Percentiles rank a stretch among this genome's conserved stretches.
These are phyloP conservation scores for Gloeophyllum trabeum DNA, from an alignment of 768 basidiomycete genomes.

Conservation along the genomic window DNA sequence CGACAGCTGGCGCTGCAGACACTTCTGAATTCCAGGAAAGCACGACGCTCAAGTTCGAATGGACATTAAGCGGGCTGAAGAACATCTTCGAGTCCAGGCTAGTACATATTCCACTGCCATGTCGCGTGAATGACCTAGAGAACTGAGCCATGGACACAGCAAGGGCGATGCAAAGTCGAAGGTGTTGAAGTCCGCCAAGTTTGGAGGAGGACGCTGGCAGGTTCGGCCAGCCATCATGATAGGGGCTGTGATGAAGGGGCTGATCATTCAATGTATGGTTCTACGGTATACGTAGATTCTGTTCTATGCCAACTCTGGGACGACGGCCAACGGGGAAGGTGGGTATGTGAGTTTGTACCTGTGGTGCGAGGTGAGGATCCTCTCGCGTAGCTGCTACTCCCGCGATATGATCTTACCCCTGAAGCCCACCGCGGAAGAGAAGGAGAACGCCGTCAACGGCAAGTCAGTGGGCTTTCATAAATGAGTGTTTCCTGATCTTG, in stretches of 20 bases:
- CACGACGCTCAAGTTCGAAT: constrained; percentile 56
- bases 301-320: constrained; percentile 78
- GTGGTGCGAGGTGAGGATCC: constrained; percentile 58
- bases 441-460: constrained; percentile 49
- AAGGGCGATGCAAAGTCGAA: constrained; percentile 74
- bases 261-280: neutral
- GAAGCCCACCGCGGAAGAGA: constrained; percentile 72
- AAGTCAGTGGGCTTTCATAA: constrained; percentile 32
- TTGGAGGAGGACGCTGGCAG: constrained; percentile 73
- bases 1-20: constrained; percentile 23
- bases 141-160: constrained; percentile 15
- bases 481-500: neutral
- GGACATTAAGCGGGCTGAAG: constrained; percentile 65
- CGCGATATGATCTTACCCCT: neutral
- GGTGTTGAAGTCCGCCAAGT: constrained; percentile 63
- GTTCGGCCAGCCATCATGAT: constrained; percentile 28
- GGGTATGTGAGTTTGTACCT: constrained; percentile 69
- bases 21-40: constrained; percentile 35
- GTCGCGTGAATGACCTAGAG: neutral
- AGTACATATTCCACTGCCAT: constrained; percentile 11
- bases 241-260: no score
- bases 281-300: no score
- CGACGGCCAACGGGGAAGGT: constrained; percentile 23
- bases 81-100: constrained; percentile 64
- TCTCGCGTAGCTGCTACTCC: neutral